Evolutionary conservation across 305 asterid genomes (phyloP), one percentile per base, ranked within the genome.

Genomic region (Rubia occidens): DNA sequence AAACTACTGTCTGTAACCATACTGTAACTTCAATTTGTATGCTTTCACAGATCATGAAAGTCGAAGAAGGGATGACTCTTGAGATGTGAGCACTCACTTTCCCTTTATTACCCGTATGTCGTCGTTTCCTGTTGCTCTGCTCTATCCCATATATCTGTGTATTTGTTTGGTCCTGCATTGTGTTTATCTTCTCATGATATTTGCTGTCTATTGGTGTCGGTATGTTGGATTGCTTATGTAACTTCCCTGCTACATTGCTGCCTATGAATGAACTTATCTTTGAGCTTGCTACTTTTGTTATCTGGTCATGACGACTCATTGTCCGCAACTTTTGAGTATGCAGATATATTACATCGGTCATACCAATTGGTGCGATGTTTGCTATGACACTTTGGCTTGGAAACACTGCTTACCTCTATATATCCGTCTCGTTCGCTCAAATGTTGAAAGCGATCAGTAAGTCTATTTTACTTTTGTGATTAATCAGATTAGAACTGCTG

Each of bases 381-480:
- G 95, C 98, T 51, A 84, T 91, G 96, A 91, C 98, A 61, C 96
- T 89, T 68, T 91, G 98, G 96, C 94, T 91, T 14, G 96, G 98
- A 74, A 91, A 91, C 86, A 91, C 96, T 42, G 98, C 95, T 71
- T 91, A 91, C 86, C 96, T 91, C 76, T 91, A 91, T 78, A 91
- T 89, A 76, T 91, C 98, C n/a, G 98, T 91, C 81, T 73, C 98
- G 58, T 91, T 91, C 85, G 95, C 98, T 75, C 98, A 91, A 68
- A 91, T 91, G 98, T 67, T 88, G 86, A 91, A 91, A 79, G 96
- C 95, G 65, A 84, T 89, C 77, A 89, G 95, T 89, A 83, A 78
- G 95, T 76, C 15, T 42, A 0, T 5, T 3, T 13, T 40, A 15
- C 26, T 64, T 61, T 58, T 11, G n/a, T n/a, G 15, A 8, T 42